Evolutionary conservation across 1,284 basidiomycete species (phyloP), one percentile per base, ranked within the genome.

Genomic region (Schizophyllum amplum): DNA sequence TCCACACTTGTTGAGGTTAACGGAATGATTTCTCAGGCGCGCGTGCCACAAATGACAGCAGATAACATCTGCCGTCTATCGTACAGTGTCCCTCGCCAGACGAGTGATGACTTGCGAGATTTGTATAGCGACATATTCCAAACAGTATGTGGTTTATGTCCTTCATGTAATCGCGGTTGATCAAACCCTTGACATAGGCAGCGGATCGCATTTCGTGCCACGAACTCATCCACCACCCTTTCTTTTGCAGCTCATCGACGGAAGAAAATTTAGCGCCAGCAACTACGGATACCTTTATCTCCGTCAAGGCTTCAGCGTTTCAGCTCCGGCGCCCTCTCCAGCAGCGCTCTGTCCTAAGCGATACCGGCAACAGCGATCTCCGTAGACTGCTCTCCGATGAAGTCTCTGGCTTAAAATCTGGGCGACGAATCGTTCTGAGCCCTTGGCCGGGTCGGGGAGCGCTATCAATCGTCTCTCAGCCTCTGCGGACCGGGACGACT

Each of bases 41-140:
- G 58, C 52, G 47, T 17, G 51, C 48, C 21, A 52, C 57, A 11
- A 55, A 52, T 46, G 13, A 55, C 56, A 2, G 51, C 60, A 21
- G 55, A 64, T 13, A 66, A 63, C 25, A 62, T 64, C 25, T 55
- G 63, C 23, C 63, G 55, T 5, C 58, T 55, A 21, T 26, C 23
- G 17, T 65, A 64, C 52, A 57, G 57, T 6, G 55, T 68, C 11
- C 66, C 67, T 17, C 49, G 56, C 49, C 49, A 56, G n/a, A 51
- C 63, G 6, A 65, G 66, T 7, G 17, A 53, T 15, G 63, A 66
- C 20, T 55, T 59, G 2, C 63, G 58, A 54, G 59, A 65, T 48
- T 61, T 73, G 22, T 60, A 70, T 47, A 54, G 53, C 1, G 57
- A 61, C 15, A 60, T 69, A 52, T 55, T 73, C 7, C 66, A 68